A percentile compares a stretch with the other conserved stretches of the same genome.
These are phyloP conservation scores for Botryococcus braunii DNA, from an alignment of 163 green algal genomes.

Conservation along the genomic window DNA sequence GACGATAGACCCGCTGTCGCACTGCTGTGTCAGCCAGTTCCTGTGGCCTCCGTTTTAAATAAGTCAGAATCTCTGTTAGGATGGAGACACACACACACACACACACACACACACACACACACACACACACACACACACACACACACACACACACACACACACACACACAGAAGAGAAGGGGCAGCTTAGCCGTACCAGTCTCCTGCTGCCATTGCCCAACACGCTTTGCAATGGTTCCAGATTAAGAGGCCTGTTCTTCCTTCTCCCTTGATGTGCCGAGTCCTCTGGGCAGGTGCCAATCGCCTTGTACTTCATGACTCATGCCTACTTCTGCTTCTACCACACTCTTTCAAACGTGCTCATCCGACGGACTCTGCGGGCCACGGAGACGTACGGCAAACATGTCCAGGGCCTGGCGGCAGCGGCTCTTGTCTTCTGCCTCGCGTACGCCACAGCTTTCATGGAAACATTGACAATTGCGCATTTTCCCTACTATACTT, in stretches of 20 bases:
- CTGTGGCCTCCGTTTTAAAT: background rate
- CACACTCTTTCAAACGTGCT: slow-evolving; percentile 85
- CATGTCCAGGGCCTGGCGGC: slow-evolving; percentile 18
- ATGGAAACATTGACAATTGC: slow-evolving; percentile 94
- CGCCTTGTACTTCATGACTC: slow-evolving; percentile 93
- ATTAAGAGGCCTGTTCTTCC: too few relatives aligned
- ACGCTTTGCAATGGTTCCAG: too few relatives aligned
- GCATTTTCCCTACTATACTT: slow-evolving; percentile 90
- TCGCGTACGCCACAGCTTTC: slow-evolving; percentile 87
- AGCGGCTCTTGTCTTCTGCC: slow-evolving; percentile 53
- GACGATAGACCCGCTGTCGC: background rate
- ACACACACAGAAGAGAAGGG: too few relatives aligned
- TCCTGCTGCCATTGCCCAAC: too few relatives aligned
- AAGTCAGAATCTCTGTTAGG: too few relatives aligned
- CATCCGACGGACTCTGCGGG: slow-evolving; percentile 51
- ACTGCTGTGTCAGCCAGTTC: background rate
- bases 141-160: too few relatives aligned
- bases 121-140: too few relatives aligned
- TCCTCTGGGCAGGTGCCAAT: slow-evolving; percentile 83
- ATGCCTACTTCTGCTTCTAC: slow-evolving; percentile 99
- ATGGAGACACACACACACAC: too few relatives aligned
- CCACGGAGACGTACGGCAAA: background rate
- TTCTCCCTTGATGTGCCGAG: too few relatives aligned
- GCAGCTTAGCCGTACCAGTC: too few relatives aligned
- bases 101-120: too few relatives aligned